Evolutionary conservation across 2,329 filamentous ascomycete species (phyloP), one percentile per base, ranked within the genome.

Genomic region (Fusarium scirpi): DNA sequence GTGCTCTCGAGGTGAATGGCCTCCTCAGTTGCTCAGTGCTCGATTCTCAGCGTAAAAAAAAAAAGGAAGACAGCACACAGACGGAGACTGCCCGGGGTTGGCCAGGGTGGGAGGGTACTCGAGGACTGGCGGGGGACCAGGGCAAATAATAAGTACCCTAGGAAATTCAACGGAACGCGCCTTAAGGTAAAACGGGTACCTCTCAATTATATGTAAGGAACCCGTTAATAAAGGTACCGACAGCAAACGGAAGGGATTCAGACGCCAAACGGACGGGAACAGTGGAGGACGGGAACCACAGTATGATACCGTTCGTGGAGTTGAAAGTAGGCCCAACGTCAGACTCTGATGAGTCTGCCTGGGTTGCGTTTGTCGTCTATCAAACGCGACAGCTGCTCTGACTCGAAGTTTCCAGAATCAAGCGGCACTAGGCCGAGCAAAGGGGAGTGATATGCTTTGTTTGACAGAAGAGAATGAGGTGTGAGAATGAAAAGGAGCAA

Each of bases 61-160:
- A 68, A 68, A 61, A 69, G 69, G 59, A 60, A 66, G 58, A 44
- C 56, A 54, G 56, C 30, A 27, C 30, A 32, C 44, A 32, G 52
- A 49, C 43, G 24, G 30, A 56, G 56, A 34, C 56, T 41, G 58
- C 58, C 68, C 43, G 69, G 69, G 65, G 65, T 65, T 60, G 65
- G 53, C 53, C 59, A 65, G 69, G 69, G 68, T 62, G 68, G 69
- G 68, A 71, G 64, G 52, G 43, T 71, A 71, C 69, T 69, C 65
- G 45, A 41, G 43, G 43, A 45, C 43, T 32, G n/a, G 65, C 67
- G 60, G 44, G 27, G 12, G 16, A 20, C 20, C n/a, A 38, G 24
- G 15, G 59, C 64, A 56, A 47, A 66, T 24, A 16, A 8, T 18
- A 71, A 29, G 69, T 71, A 71, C 52, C 48, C 59, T 48, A 43